Evolutionary conservation across 225 moss, liverwort and hornwort species (phyloP).

Genomic region (Polytrichum formosum): DNA sequence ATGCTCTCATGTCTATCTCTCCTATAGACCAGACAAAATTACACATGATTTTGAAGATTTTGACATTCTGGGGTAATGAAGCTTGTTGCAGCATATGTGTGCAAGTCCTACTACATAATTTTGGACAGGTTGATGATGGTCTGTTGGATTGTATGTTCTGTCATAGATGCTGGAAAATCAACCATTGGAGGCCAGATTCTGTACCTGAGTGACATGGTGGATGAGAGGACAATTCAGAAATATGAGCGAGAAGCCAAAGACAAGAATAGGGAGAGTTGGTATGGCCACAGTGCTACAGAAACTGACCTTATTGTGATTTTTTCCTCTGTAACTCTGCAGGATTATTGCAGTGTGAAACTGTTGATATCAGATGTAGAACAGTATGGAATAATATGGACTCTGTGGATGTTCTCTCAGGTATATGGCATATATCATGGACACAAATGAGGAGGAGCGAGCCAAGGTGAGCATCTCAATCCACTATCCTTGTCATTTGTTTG

Average conservation of each 20-base stretch:
- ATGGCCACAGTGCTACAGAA: conserved; percentile 5
- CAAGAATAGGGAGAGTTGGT: conserved; percentile 98
- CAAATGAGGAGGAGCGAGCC: conserved; percentile 93
- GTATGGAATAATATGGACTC: too few species aligned
- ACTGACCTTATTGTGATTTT: too few species aligned
- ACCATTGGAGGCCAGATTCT: conserved; percentile 98
- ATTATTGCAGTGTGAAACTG: too few species aligned
- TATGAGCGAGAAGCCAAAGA: conserved; percentile 97
- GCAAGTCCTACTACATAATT: not conserved
- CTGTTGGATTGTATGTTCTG: too few species aligned
- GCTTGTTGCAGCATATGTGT: not conserved
- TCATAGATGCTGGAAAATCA: conserved; percentile 90
- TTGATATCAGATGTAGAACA: too few species aligned
- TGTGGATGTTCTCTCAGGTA: conserved; percentile 47
- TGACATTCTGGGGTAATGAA: too few species aligned
- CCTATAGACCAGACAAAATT: too few species aligned
- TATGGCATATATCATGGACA: conserved; percentile 99
- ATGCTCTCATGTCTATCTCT: not conserved
- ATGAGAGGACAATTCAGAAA: conserved; percentile 97
- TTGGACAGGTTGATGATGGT: too few species aligned
- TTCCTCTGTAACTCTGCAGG: too few species aligned
- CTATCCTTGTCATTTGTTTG: too few species aligned
- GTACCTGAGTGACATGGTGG: conserved; percentile 90
- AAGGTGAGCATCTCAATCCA: conserved; percentile 44
- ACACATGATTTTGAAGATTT: too few species aligned